phyloP scores from a whole-genome alignment of 306 rosid species.

The Cucurbita argyrosperma region DNA sequence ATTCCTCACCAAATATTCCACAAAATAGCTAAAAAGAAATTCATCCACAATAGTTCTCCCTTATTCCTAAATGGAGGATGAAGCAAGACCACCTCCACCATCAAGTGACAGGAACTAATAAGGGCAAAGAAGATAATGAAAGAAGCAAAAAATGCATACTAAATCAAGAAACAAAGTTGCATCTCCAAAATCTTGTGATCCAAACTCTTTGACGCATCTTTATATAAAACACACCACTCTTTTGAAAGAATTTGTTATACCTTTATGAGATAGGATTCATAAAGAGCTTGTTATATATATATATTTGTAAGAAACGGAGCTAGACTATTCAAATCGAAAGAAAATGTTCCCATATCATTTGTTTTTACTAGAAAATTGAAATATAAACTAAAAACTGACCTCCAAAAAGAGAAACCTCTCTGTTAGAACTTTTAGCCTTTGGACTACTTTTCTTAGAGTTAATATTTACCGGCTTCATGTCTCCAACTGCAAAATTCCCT shows the following conservation, averaged over 20 bases:
- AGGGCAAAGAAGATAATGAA: neutral
- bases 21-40: neutral
- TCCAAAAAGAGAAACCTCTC: constrained; percentile 70
- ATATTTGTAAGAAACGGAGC: neutral
- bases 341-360: neutral
- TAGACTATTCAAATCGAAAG: too few species aligned
- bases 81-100: too few species aligned
- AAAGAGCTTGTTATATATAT: neutral
- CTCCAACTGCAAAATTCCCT: constrained; percentile 52
- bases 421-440: constrained; percentile 67
- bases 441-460: constrained; percentile 85
- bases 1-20: neutral
- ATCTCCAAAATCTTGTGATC: neutral
- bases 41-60: neutral
- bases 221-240: neutral
- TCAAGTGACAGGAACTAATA: neutral
- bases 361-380: neutral
- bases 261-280: neutral
- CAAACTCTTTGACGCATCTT: neutral
- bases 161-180: neutral
- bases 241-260: neutral
- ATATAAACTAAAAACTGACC: constrained; percentile 38
- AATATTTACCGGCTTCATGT: constrained; percentile 39
- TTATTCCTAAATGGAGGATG: neutral
- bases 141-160: neutral